Conservation (phyloP, 2,329 filamentous ascomycete genomes). For the Ascomycota sp. region DNA sequence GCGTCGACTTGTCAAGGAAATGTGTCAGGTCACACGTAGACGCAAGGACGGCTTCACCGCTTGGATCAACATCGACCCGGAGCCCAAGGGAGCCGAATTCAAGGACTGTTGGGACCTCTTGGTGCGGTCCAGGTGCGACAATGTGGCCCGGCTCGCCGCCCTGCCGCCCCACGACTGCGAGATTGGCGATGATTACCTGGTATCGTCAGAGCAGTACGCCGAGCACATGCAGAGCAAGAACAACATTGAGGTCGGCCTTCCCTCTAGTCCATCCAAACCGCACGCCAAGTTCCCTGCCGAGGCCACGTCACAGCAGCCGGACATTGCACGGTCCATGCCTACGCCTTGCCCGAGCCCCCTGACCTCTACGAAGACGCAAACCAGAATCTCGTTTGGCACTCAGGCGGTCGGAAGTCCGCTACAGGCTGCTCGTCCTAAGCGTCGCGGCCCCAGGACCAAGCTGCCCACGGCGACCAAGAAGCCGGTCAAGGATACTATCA, state of each 20-base stretch:
- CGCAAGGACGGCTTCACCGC: constrained; percentile 70
- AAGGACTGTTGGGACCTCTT: constrained; percentile 89
- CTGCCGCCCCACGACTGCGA: constrained; percentile 37
- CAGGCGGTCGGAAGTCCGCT: no score
- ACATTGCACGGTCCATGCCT: constrained; percentile 28
- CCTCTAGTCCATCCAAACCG: constrained; percentile 5
- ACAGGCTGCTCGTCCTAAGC: no score
- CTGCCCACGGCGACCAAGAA: constrained; percentile 14
- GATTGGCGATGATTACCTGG: constrained; percentile 28
- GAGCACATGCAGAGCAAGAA: constrained; percentile 18
- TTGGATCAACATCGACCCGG: constrained; percentile 83
- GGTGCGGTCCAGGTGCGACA: constrained; percentile 70
- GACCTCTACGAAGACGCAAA: constrained; percentile 28
- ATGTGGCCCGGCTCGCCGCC: constrained; percentile 55
- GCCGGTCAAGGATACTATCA: constrained; percentile 17
- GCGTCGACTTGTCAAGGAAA: constrained; percentile 68
- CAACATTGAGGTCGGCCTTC: constrained; percentile 12
- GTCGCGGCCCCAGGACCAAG: constrained; percentile 13
- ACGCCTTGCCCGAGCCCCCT: constrained; percentile 36
- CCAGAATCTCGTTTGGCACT: constrained; percentile 29
- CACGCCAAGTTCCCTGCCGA: constrained; percentile 7
- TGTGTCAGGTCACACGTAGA: constrained; percentile 71
- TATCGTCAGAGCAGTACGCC: constrained; percentile 23
- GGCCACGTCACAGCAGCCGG: constrained; percentile 18
- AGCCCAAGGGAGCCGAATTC: constrained; percentile 65